These are phyloP conservation scores for Auriculariales sp. DNA, from an alignment of 768 basidiomycete species.

Conservation along the genomic window DNA sequence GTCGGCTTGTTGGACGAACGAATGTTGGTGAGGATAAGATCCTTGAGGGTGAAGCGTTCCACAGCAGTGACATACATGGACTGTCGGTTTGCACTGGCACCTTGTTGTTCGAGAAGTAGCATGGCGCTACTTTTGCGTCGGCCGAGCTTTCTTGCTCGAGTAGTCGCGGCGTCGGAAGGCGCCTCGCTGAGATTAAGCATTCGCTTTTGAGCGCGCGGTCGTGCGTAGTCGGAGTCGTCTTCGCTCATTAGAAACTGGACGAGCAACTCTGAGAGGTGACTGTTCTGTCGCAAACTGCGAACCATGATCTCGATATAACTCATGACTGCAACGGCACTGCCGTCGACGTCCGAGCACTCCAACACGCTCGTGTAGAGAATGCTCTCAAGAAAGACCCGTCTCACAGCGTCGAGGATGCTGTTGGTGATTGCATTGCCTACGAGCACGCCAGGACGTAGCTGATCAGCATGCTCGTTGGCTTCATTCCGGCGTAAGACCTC, in stretches of 20 bases:
- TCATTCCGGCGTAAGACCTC: slow-evolving; percentile 68
- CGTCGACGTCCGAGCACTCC: slow-evolving; percentile 84
- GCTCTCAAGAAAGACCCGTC: slow-evolving; percentile 80
- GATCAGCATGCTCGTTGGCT: slow-evolving; percentile 21
- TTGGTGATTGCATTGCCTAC: slow-evolving; percentile 73
- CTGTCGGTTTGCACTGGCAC: slow-evolving; percentile 45
- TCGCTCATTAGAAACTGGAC: slow-evolving; percentile 74
- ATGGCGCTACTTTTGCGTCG: slow-evolving; percentile 79
- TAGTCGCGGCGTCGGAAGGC: not conserved
- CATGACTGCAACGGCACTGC: slow-evolving; percentile 93
- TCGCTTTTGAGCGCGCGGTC: slow-evolving; percentile 15
- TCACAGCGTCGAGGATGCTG: slow-evolving; percentile 69
- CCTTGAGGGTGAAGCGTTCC: slow-evolving; percentile 84
- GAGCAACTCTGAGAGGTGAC: slow-evolving; percentile 53
- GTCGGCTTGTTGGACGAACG: slow-evolving; percentile 50
- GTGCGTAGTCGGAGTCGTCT: slow-evolving; percentile 54
- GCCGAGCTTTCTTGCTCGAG: slow-evolving; percentile 30
- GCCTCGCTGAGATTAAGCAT: slow-evolving; percentile 1
- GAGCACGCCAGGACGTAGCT: slow-evolving; percentile 43
- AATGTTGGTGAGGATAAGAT: slow-evolving; percentile 70
- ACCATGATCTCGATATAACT: slow-evolving; percentile 88
- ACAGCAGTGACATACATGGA: slow-evolving; percentile 78
- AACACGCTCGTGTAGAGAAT: slow-evolving; percentile 86
- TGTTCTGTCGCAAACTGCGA: slow-evolving; percentile 46
- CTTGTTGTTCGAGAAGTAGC: slow-evolving; percentile 77